Evolutionary conservation across 495 filamentous ascomycete genomes (phyloP).

Genomic region (Trichoderma parareesei): DNA sequence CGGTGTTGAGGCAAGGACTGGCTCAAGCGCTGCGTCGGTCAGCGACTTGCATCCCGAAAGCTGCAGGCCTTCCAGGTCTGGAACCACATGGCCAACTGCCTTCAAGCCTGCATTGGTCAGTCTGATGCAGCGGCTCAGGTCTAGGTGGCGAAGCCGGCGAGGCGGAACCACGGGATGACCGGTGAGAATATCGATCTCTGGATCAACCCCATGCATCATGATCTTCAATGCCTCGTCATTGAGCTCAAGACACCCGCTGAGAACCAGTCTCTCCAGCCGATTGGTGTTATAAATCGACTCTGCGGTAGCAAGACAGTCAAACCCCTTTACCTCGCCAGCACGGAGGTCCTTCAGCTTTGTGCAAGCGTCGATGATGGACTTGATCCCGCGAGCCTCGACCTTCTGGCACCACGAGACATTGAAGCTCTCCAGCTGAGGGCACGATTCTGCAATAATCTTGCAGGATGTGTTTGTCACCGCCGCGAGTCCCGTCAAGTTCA

Average conservation of each 20-base stretch:
- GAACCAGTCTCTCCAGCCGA: constrained; percentile 66
- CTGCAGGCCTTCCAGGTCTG: constrained; percentile 72
- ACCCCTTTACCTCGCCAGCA: constrained; percentile 74
- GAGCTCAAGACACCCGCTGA: constrained; percentile 68
- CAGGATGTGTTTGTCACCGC: constrained; percentile 78
- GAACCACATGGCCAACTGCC: constrained; percentile 63
- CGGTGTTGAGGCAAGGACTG: constrained; percentile 66
- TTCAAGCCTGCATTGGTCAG: constrained; percentile 65
- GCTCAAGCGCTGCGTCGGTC: constrained; percentile 63
- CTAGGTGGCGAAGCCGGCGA: constrained; percentile 73
- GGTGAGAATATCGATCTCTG: constrained; percentile 70
- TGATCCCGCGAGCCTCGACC: constrained; percentile 75
- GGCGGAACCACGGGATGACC: constrained; percentile 67
- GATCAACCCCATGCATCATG: constrained; percentile 64
- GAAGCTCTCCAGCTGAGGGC: constrained; percentile 68
- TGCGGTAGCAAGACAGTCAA: constrained; percentile 62
- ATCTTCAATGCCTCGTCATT: constrained; percentile 61
- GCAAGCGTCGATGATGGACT: constrained; percentile 64
- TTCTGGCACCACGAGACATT: constrained; percentile 90
- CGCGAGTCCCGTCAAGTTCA: constrained; percentile 76
- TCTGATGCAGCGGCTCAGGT: constrained; percentile 67
- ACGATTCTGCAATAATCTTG: constrained; percentile 78
- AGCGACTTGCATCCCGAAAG: constrained; percentile 63
- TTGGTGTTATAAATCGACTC: constrained; percentile 69
- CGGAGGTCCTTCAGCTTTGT: constrained; percentile 66